Evolutionary conservation across 352 stramenopile genomes (phyloP).

Genomic region (Globisporangium barbulae): DNA sequence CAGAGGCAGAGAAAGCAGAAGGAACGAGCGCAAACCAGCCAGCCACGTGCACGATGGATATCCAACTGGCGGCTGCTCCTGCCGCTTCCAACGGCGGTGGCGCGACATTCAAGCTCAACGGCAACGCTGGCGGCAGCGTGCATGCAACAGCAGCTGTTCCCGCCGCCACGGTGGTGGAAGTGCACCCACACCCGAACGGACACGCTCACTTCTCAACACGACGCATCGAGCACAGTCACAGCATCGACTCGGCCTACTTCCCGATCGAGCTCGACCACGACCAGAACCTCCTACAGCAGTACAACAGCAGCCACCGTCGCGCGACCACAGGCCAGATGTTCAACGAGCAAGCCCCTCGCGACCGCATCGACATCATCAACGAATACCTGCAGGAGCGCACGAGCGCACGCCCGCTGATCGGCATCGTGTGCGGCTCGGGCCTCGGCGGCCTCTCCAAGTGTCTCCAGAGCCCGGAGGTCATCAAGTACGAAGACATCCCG

Average conservation of each 20-base stretch:
- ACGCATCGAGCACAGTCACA: slow-evolving; percentile 42
- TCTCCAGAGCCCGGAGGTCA: slow-evolving; percentile 82
- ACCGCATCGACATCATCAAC: slow-evolving; percentile 79
- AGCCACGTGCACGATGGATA: not conserved
- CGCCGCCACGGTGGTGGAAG: slow-evolving; percentile 9
- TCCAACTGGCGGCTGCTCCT: not conserved
- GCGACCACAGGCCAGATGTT: slow-evolving; percentile 61
- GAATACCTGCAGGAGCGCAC: slow-evolving; percentile 62
- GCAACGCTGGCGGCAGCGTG: not conserved
- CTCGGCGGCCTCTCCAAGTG: slow-evolving; percentile 91
- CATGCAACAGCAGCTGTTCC: slow-evolving; percentile 1
- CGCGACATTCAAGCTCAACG: slow-evolving; percentile 5
- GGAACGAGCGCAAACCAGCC: not conserved
- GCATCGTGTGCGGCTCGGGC: slow-evolving; percentile 94
- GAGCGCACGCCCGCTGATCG: slow-evolving; percentile 54
- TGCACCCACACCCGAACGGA: slow-evolving; percentile 4
- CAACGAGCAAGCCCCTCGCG: slow-evolving; percentile 55
- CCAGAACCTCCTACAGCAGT: slow-evolving; percentile 13
- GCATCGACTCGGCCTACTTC: slow-evolving; percentile 32
- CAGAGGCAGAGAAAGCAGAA: slow-evolving; percentile 6
- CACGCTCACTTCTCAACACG: slow-evolving; percentile 27
- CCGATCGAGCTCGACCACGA: slow-evolving; percentile 13
- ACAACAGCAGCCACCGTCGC: slow-evolving; percentile 27
- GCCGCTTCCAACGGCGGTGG: not conserved
- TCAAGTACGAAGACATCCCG: slow-evolving; percentile 94